phyloP scores from a whole-genome alignment of 768 basidiomycete genomes.

The Russula dissimulans region DNA sequence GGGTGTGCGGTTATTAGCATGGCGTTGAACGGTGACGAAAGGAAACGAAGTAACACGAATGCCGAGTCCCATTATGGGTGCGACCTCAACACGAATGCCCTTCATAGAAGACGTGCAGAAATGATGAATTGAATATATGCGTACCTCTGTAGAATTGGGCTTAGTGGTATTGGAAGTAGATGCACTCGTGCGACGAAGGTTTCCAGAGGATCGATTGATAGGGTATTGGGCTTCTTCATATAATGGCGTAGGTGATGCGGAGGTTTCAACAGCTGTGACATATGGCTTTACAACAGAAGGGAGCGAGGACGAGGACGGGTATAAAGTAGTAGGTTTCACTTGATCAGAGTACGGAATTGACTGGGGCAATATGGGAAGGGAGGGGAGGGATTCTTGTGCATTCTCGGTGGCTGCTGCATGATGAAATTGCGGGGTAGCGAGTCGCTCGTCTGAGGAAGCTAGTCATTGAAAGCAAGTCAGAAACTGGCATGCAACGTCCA shows the following conservation, averaged over 20 bases:
- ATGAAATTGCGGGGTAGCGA: neutral
- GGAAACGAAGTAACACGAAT: neutral
- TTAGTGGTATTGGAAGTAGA: neutral
- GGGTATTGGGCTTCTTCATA: conserved; percentile 1
- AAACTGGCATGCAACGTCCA: neutral
- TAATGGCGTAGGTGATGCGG: neutral
- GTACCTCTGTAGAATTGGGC: neutral
- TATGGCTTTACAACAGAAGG: neutral
- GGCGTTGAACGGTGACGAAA: neutral
- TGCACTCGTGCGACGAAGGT: neutral
- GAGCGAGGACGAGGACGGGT: neutral
- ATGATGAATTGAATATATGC: neutral
- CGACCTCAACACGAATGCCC: neutral
- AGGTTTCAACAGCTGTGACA: neutral
- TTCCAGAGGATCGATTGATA: neutral
- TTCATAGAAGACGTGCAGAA: neutral
- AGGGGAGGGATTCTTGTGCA: conserved; percentile 4
- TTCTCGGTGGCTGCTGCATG: neutral
- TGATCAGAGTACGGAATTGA: neutral
- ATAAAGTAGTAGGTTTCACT: neutral
- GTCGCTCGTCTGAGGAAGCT: conserved; percentile 3
- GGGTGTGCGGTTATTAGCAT: neutral
- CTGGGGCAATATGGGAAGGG: conserved; percentile 6
- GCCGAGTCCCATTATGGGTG: neutral
- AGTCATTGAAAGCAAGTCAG: neutral